Conservation (phyloP, 495 filamentous ascomycete species). For the Neurospora hispaniola region DNA sequence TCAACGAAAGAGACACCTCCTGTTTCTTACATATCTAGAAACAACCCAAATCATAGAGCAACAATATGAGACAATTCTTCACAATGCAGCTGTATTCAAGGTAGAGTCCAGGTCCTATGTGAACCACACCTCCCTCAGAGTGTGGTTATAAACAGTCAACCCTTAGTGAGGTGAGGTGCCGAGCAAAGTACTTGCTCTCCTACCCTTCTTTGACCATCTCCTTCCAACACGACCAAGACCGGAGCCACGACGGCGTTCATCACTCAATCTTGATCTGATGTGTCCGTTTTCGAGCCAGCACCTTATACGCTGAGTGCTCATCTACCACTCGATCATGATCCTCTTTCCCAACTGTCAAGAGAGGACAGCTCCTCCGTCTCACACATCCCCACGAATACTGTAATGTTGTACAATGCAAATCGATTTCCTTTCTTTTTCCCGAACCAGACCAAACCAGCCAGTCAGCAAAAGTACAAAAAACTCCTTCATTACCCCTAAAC, state of each 20-base stretch:
- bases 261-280: not conserved
- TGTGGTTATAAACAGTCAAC: not conserved
- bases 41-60: too few species aligned
- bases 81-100: too few species aligned
- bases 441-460: not conserved
- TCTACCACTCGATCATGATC: not conserved
- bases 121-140: too few species aligned
- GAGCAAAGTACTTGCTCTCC: not conserved
- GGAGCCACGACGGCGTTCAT: not conserved
- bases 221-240: not conserved
- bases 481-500: not conserved
- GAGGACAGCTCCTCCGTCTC: not conserved
- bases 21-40: too few species aligned
- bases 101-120: too few species aligned
- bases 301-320: not conserved
- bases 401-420: not conserved
- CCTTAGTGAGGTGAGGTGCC: not conserved
- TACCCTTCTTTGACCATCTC: not conserved
- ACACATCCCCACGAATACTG: not conserved
- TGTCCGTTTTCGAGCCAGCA: not conserved
- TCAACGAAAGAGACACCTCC: too few species aligned
- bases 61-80: too few species aligned
- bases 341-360: not conserved
- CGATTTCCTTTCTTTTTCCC: not conserved
- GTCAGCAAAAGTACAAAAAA: not conserved